Evolutionary conservation across 1,139 yeast species (phyloP), one percentile per base, ranked within the genome.

Genomic region (Eremothecium coryli): DNA sequence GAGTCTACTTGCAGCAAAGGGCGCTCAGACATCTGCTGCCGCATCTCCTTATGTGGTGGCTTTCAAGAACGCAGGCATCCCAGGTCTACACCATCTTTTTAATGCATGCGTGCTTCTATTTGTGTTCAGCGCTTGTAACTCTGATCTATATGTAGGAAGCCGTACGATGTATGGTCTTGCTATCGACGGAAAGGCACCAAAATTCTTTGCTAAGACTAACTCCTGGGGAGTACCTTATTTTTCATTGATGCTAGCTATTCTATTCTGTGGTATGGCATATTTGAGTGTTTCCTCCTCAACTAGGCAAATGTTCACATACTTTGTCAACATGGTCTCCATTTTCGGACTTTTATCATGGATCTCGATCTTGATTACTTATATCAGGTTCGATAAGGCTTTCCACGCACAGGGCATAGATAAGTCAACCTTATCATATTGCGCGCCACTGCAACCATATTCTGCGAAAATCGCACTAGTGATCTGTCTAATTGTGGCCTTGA

Each of bases 31-130:
- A 10, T 66, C 73, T 38, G 84, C 84, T 12, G 68, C 79, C 38
- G 84, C 88, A n/a, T 80, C 90, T 12, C 93, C 93, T 28, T 81
- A 81, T 53, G 77, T 69, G 36, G 71, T 73, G 43, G 78, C 78
- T 21, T 70, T 72, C 43, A 64, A 66, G 46, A 76, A 74, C 45
- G 81, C 86, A 4, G 68, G 73, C 4, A 76, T 79, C 41, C 61
- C 60, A 0, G 79, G 68, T 1, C 61, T 80, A 43, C 76, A 80
- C 42, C 79, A 76, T 48, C 65, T 81, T 34, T 65, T 81, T 45
- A 81, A 81, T 50, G 88, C 77, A 2, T 73, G 73, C 44, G 74
- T 81, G 38, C 60, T 81, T 52, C 61, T 79, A 7, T 77, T 81
- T 38, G 81, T 82, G 37, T 70, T 78, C 43, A 74, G 82, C 10